Evolutionary conservation across 495 filamentous ascomycete genomes (phyloP), one percentile per base, ranked within the genome.

Genomic region (Aspergillus baeticus): DNA sequence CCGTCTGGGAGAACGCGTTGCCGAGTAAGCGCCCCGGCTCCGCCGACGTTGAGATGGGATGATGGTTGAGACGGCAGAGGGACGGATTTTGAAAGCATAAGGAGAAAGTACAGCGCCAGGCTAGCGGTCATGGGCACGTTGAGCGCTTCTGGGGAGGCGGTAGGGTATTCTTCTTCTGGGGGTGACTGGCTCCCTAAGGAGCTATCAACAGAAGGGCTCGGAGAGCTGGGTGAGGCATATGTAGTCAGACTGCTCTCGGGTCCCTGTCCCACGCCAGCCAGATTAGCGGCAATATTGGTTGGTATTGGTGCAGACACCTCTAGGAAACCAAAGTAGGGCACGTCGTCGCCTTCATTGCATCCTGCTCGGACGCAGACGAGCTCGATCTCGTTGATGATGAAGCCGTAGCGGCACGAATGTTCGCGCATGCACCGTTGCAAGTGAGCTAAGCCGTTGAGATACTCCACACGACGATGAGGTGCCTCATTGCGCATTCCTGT

Each of bases 341-440:
- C 82, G 18, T 72, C 71, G 57, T 87, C 87, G 51, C 75, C 83
- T 10, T 69, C 66, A 49, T 90, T 88, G 51, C 78, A 83, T 33
- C 87, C 87, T 51, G 88, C 88, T 46, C 92, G 90, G 0, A 95
- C 90, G 65, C 91, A 87, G 29, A 96, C 85, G 11, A 96, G 87
- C 74, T 96, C 92, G 64, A 96, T 96, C 67, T 96, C 92, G 0
- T 90, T 96, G 52, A 96, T 84, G 64, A 96, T 93, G 77, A 96
- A 96, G 29, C 92, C 92, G 69, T 96, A 96, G 43, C 92, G 86
- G 60, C 89, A 93, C 55, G 87, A 87, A 69, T 96, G 89, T 72
- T 94, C 90, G 69, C 92, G 89, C 92, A 96, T 96, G 67, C 84
- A 83, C 41, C 86, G 83, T 68, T 96, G 92, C 23, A 96, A 75